Evolutionary conservation across 345 rosid genomes (phyloP), one percentile per base, ranked within the genome.

Genomic region (Gynandropsis gynandra): DNA sequence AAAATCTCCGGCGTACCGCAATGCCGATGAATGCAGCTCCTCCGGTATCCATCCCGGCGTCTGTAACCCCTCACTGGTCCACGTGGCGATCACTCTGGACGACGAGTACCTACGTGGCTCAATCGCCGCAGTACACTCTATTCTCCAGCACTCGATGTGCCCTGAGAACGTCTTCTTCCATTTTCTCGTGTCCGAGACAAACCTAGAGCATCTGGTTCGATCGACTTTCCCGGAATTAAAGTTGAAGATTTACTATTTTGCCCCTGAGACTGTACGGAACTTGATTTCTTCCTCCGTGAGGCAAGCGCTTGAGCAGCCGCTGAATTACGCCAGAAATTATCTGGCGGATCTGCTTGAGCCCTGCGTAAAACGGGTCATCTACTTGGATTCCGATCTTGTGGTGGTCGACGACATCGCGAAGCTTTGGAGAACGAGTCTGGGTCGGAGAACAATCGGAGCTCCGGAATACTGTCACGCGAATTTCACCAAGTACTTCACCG

Each of bases 81-180:
- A 77, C 38, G 48, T 85, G 1, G 83, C 87, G 0, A 76, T 85
- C 80, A 82, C 87, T 6, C 79, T 85, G 4, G 95, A 82, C 63
- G 46, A 76, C 0, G 47, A 63, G 5, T 86, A 86, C 69, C 61
- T 86, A 1, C 64, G 95, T 8, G 95, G 95, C 41, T 69, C 85
- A 3, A 47, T 82, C 13, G 95, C 90, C 0, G 90, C 90, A 2
- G 67, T 76, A 11, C 75, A 80, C 44, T 86, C 95, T 0, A 76
- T 82, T 34, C 70, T 82, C 52, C 78, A 62, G 4, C 85, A 80
- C 68, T 16, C 75, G 10, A 52, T 78, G 7, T 86, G 95, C 62
- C 95, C 95, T 4, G 75, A 82, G 50, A 80, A 61, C 35, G 46
- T 82, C 46, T 78, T 80, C 79, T 76, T 86, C 43, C 90, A 86